phyloP scores from a whole-genome alignment of 768 basidiomycete genomes.

The Suillus subluteus region DNA sequence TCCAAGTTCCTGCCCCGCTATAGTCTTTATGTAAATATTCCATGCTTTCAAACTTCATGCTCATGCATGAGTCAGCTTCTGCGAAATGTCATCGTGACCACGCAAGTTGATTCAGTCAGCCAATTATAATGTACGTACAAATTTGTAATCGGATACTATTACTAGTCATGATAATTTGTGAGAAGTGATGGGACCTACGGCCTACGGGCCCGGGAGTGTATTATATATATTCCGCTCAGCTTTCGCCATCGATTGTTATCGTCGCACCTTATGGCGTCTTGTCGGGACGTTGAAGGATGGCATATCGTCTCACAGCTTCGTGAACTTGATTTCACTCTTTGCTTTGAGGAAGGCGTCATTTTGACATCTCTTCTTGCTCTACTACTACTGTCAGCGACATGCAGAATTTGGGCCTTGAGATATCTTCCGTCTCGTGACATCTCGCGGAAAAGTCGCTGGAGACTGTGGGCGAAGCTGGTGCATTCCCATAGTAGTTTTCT shows the following conservation, averaged over 20 bases:
- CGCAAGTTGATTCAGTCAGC: background rate
- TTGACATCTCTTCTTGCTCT: slow-evolving; percentile 54
- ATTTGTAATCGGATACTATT: background rate
- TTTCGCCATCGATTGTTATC: background rate
- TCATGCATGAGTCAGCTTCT: background rate
- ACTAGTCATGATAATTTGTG: background rate
- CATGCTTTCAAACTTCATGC: background rate
- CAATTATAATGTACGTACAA: background rate
- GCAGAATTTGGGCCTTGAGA: slow-evolving; percentile 39
- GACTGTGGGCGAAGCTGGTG: slow-evolving; percentile 71
- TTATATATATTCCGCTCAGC: background rate
- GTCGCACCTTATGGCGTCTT: slow-evolving; percentile 41
- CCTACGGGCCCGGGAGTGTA: too few relatives aligned
- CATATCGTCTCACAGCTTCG: slow-evolving; percentile 56
- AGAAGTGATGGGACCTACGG: background rate
- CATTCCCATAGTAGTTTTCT: slow-evolving; percentile 31
- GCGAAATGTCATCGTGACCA: background rate
- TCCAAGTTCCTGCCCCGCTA: background rate
- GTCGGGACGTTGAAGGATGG: slow-evolving; percentile 71
- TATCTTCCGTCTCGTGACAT: slow-evolving; percentile 33
- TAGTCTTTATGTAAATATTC: background rate
- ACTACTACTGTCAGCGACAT: slow-evolving; percentile 46
- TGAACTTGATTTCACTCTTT: slow-evolving; percentile 77
- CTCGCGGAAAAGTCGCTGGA: slow-evolving; percentile 50
- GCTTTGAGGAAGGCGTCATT: slow-evolving; percentile 78